Conservation (phyloP, 768 basidiomycete genomes). For the Russula griseocarnosa region DNA sequence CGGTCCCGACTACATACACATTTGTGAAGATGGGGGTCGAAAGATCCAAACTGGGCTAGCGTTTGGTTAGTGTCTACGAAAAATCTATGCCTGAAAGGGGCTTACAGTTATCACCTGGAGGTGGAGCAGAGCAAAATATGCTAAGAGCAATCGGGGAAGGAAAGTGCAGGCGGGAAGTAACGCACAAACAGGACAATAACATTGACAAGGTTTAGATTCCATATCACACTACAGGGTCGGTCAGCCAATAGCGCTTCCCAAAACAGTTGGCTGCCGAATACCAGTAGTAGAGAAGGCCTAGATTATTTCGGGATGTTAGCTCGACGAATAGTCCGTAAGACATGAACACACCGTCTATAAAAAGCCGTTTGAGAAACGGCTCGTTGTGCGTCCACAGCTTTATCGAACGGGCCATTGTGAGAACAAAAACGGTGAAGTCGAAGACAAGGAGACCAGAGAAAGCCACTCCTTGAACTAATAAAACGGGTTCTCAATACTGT, state of each 20-base stretch:
- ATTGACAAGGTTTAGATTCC: conserved; percentile 20
- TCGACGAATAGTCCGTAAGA: not conserved
- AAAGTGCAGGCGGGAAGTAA: not conserved
- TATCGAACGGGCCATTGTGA: conserved; percentile 25
- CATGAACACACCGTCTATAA: conserved; percentile 21
- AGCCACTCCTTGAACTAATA: conserved; percentile 25
- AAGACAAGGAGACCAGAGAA: conserved; percentile 26
- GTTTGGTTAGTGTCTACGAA: not conserved
- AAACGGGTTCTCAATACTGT: not conserved
- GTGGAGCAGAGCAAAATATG: not conserved
- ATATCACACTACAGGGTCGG: conserved; percentile 12
- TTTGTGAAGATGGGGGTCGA: conserved; percentile 17
- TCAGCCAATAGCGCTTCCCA: not conserved
- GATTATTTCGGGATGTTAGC: not conserved
- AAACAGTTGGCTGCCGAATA: not conserved
- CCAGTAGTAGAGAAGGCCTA: conserved; percentile 25
- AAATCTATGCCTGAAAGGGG: not conserved
- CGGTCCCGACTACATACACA: conserved; percentile 5
- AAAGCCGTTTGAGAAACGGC: conserved; percentile 14
- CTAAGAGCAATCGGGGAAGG: not conserved
- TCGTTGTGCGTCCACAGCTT: conserved; percentile 14
- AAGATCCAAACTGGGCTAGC: not conserved
- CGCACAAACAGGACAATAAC: conserved; percentile 19
- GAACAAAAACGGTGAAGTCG: conserved; percentile 28
- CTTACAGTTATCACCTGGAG: conserved; percentile 5